phyloP scores from a whole-genome alignment of 1,284 basidiomycete genomes.

The Pseudozyma sp. region DNA sequence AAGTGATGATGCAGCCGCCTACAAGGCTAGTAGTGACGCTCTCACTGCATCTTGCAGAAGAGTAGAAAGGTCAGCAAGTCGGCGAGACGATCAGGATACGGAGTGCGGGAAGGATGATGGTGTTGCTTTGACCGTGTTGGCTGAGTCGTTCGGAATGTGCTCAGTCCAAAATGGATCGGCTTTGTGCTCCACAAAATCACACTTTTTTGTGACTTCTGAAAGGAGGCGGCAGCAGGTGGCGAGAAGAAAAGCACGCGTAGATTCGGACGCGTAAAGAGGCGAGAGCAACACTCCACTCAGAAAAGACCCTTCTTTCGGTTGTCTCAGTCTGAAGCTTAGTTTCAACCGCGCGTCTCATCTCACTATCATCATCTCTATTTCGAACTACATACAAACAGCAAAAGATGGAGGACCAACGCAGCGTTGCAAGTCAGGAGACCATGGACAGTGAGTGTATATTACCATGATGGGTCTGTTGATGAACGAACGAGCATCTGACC shows the following conservation, averaged over 20 bases:
- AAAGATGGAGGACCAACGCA: conserved; percentile 35
- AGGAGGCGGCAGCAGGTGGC: neutral
- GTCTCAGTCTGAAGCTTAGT: neutral
- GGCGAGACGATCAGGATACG: neutral
- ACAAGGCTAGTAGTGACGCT: neutral
- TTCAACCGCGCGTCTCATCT: neutral
- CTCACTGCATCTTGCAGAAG: no score
- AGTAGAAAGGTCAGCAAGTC: neutral
- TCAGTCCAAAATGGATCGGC: neutral
- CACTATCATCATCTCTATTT: conserved; percentile 13
- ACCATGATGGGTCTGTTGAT: no score
- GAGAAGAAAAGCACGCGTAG: conserved; percentile 1
- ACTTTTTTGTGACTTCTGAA: conserved; percentile 10
- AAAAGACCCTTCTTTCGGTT: neutral
- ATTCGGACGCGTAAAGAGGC: conserved; percentile 32
- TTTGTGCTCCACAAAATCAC: conserved; percentile 31
- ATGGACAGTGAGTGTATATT: conserved; percentile 62
- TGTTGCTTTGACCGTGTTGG: neutral
- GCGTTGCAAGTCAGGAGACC: conserved; percentile 34
- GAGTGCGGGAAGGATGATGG: neutral
- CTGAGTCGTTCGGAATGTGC: conserved; percentile 3
- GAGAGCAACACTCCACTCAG: conserved; percentile 23
- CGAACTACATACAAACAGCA: neutral
- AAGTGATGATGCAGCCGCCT: no score
- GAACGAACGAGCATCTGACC: conserved; percentile 73